Evolutionary conservation across 2,329 filamentous ascomycete genomes (phyloP).

Genomic region (Bisporella sp.): DNA sequence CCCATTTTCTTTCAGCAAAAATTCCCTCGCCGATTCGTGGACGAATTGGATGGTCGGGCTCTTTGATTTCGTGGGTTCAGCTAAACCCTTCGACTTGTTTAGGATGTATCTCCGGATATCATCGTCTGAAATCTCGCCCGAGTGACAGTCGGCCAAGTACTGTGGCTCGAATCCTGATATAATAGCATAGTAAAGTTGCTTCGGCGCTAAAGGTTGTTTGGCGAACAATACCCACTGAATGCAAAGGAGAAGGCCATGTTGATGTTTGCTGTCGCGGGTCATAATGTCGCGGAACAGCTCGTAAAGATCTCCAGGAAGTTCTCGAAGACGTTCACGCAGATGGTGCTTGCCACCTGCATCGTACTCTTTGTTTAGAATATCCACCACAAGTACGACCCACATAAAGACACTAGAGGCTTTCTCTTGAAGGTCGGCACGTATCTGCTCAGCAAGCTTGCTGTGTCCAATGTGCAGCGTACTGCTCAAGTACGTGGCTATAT

Average conservation of each 20-base stretch:
- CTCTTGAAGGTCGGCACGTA: slow-evolving; percentile 15
- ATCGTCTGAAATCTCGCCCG: slow-evolving; percentile 17
- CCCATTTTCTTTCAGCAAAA: slow-evolving; percentile 30
- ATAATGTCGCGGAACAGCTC: slow-evolving; percentile 35
- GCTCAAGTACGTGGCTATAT: slow-evolving; percentile 17
- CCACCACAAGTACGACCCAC: slow-evolving; percentile 22
- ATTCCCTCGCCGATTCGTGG: slow-evolving; percentile 31
- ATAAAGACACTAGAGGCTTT: slow-evolving; percentile 22
- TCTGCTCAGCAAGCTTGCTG: slow-evolving; percentile 6
- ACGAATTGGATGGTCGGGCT: slow-evolving; percentile 30
- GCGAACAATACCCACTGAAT: slow-evolving; percentile 47
- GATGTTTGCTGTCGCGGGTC: slow-evolving; percentile 20
- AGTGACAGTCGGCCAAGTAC: slow-evolving; percentile 13
- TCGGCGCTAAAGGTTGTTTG: slow-evolving; percentile 31
- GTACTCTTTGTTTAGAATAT: slow-evolving; percentile 36
- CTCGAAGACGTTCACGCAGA: slow-evolving; percentile 25
- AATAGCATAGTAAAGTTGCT: slow-evolving; percentile 41
- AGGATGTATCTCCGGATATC: slow-evolving; percentile 28
- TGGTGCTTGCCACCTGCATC: slow-evolving; percentile 24
- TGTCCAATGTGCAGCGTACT: slow-evolving; percentile 12
- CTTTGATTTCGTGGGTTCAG: slow-evolving; percentile 26
- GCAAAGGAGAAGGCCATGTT: slow-evolving; percentile 35
- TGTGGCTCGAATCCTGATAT: slow-evolving; percentile 21
- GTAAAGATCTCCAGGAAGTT: slow-evolving; percentile 35
- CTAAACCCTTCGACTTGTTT: slow-evolving; percentile 33